Evolutionary conservation across 441 rosid species (phyloP).

Genomic region (Hypseocharis bilobata): DNA sequence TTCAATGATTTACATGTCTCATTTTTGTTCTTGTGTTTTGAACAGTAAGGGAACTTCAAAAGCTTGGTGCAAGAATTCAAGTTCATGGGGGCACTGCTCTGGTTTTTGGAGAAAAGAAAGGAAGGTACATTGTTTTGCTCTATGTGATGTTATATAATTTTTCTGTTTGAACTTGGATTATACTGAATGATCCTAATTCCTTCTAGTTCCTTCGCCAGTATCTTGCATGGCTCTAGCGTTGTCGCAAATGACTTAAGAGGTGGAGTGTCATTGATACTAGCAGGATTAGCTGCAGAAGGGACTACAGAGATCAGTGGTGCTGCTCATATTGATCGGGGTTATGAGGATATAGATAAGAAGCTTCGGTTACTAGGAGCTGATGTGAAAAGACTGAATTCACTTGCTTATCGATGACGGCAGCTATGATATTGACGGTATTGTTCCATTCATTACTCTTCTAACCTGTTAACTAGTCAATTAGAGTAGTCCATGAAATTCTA

Average conservation of each 20-base stretch:
- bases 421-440: neutral
- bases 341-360: conserved; percentile 23
- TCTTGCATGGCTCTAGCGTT: conserved; percentile 17
- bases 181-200: neutral
- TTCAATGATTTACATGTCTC: neutral
- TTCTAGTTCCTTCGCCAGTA: conserved; percentile 11
- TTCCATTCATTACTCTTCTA: no score
- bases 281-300: conserved; percentile 32
- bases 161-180: neutral
- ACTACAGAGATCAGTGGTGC: conserved; percentile 21
- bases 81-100: conserved; percentile 20
- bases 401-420: neutral
- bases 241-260: conserved; percentile 29
- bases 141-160: neutral
- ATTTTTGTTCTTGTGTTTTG: neutral
- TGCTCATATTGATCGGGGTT: conserved; percentile 26
- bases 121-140: conserved; percentile 10
- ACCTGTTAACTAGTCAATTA: neutral
- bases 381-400: conserved; percentile 11
- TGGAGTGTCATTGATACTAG: conserved; percentile 25
- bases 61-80: conserved; percentile 30
- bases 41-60: conserved; percentile 23
- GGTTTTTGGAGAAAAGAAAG: conserved; percentile 18
- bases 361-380: conserved; percentile 29
- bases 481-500: neutral